Evolutionary conservation across 805 yeast genomes (phyloP).

Genomic region (Priceomyces carsonii): DNA sequence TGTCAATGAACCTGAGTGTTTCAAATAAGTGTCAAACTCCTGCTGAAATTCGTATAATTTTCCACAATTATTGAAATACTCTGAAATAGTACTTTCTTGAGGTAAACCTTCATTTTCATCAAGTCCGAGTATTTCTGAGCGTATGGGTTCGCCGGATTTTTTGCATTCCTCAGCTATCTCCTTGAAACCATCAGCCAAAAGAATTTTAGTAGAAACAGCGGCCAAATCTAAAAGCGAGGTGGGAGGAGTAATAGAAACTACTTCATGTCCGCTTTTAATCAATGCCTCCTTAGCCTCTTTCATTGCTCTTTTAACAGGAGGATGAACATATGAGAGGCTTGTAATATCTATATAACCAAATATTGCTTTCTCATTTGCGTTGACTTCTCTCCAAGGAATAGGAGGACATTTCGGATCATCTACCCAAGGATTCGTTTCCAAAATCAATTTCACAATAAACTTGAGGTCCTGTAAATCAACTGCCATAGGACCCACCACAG

Average conservation of each 20-base stretch:
- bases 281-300: slow-evolving; percentile 24
- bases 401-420: slow-evolving; percentile 52
- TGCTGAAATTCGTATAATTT: slow-evolving; percentile 6
- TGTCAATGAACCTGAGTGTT: slow-evolving; percentile 19
- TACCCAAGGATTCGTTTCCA: slow-evolving; percentile 45
- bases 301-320: slow-evolving; percentile 53
- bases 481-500: slow-evolving; percentile 46
- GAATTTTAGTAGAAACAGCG: slow-evolving; percentile 1
- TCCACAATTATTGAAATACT: slow-evolving; percentile 2
- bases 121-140: slow-evolving; percentile 1
- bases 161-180: slow-evolving; percentile 1
- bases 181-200: slow-evolving; percentile 3
- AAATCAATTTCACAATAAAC: slow-evolving; percentile 36
- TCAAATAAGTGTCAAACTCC: slow-evolving; percentile 7
- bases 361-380: slow-evolving; percentile 10
- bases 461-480: slow-evolving; percentile 39
- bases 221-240: slow-evolving; percentile 22
- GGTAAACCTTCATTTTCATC: neutral
- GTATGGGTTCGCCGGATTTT: slow-evolving; percentile 2
- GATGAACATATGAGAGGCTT: slow-evolving; percentile 17
- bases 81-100: neutral
- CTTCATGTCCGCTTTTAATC: slow-evolving; percentile 49
- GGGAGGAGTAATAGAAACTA: slow-evolving; percentile 32
- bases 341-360: slow-evolving; percentile 3
- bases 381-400: slow-evolving; percentile 47